Evolutionary conservation across 495 filamentous ascomycete species (phyloP).

Genomic region (Pseudotulostoma volvatum): DNA sequence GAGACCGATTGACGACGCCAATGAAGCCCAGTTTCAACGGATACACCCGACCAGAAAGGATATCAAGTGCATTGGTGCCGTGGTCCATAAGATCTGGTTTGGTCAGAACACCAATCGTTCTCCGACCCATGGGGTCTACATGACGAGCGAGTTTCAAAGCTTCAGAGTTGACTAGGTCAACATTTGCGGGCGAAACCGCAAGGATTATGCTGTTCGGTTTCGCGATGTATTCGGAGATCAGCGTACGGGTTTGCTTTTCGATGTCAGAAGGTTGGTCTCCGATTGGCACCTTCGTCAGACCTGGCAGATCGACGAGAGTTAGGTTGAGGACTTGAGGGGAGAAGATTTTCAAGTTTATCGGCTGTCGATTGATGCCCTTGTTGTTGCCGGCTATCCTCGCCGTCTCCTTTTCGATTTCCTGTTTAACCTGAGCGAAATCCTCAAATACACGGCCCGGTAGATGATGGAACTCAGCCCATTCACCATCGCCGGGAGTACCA

Average conservation of each 20-base stretch:
- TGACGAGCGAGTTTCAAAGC: conserved; percentile 91
- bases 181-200: conserved; percentile 93
- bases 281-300: conserved; percentile 95
- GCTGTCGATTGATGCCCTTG: conserved; percentile 94
- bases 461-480: conserved; percentile 98
- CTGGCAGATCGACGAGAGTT: conserved; percentile 89
- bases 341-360: conserved; percentile 98
- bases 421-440: conserved; percentile 82
- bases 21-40: conserved; percentile 96
- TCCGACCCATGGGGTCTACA: conserved; percentile 85
- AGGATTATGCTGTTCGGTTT: conserved; percentile 98
- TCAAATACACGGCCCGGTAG: conserved; percentile 78
- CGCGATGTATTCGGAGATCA: conserved; percentile 96
- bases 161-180: conserved; percentile 97
- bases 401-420: conserved; percentile 95
- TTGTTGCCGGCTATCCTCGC: conserved; percentile 90
- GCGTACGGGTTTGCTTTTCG: conserved; percentile 92
- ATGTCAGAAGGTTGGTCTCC: conserved; percentile 97
- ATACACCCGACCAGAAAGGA: conserved; percentile 89
- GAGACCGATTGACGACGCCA: conserved; percentile 92
- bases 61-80: conserved; percentile 94
- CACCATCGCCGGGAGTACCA: conserved; percentile 51
- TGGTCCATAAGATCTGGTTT: conserved; percentile 99
- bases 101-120: conserved; percentile 93
- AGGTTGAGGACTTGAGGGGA: conserved; percentile 93